Percentiles rank a stretch among this genome's conserved stretches.
Conservation (phyloP, 306 rosid species). For the Inga laurina region DNA sequence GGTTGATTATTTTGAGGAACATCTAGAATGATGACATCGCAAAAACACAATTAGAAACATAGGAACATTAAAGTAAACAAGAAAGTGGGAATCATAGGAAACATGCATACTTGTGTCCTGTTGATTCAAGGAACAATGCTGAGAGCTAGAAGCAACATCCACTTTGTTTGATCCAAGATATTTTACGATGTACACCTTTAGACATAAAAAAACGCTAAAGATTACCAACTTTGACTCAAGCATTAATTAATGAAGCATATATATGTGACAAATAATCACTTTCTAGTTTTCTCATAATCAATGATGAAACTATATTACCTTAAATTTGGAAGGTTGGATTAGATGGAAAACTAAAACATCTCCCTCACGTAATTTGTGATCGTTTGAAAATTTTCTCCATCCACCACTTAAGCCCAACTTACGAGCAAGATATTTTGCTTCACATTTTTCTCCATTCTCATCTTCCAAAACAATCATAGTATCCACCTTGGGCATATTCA, state of each 20-base stretch:
- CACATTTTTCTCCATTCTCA: conserved; percentile 34
- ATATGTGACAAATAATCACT: neutral
- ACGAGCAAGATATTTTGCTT: conserved; percentile 39
- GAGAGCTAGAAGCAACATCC: conserved; percentile 50
- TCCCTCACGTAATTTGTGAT: conserved; percentile 41
- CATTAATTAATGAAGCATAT: neutral
- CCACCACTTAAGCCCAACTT: conserved; percentile 57
- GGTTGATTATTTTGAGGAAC: conserved; percentile 19
- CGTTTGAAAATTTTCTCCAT: conserved; percentile 52
- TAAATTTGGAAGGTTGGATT: conserved; percentile 44
- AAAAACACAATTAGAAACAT: neutral
- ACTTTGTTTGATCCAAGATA: conserved; percentile 40
- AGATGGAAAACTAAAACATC: conserved; percentile 49
- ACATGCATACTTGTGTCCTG: conserved; percentile 26
- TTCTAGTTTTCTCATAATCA: neutral
- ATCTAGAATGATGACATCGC: conserved; percentile 19
- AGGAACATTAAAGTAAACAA: neutral
- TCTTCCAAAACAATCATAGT: conserved; percentile 50
- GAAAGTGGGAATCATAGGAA: conserved; percentile 10
- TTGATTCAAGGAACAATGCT: conserved; percentile 20
- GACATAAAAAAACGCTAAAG: neutral
- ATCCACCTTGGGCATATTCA: conserved; percentile 50
- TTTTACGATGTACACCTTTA: conserved; percentile 63
- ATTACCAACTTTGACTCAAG: neutral
- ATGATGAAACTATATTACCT: conserved; percentile 37